Conservation (phyloP, 768 basidiomycete genomes). For the Lanmaoa pseudosensibilis region DNA sequence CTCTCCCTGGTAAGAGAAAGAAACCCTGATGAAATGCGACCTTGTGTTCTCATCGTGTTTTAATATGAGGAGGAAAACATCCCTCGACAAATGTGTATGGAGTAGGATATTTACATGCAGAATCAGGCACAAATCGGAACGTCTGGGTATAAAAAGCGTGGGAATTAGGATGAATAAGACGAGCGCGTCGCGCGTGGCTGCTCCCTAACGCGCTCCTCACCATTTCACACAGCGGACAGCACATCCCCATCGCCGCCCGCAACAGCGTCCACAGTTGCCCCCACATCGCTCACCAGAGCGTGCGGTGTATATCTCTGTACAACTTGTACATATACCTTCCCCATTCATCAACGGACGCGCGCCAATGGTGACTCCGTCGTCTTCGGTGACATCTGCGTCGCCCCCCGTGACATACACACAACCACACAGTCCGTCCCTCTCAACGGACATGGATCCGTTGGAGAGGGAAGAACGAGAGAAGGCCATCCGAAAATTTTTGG, state of each 20-base stretch:
- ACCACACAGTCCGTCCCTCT: slow-evolving; percentile 40
- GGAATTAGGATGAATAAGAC: slow-evolving; percentile 38
- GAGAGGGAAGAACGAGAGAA: slow-evolving; percentile 64
- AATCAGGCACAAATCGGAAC: slow-evolving; percentile 22
- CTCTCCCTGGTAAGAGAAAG: slow-evolving; percentile 7
- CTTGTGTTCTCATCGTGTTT: slow-evolving; percentile 18
- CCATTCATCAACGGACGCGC: slow-evolving; percentile 27
- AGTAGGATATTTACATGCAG: slow-evolving; percentile 16
- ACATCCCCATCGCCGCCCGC: slow-evolving; percentile 32
- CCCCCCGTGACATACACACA: slow-evolving; percentile 67
- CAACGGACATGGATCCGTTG: slow-evolving; percentile 39
- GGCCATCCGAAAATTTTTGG: slow-evolving; percentile 73
- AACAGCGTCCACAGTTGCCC: slow-evolving; percentile 28
- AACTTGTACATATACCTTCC: slow-evolving; percentile 17
- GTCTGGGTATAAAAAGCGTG: slow-evolving; percentile 31
- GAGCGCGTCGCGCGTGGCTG: slow-evolving; percentile 38
- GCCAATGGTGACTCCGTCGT: slow-evolving; percentile 76
- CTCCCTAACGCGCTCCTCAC: slow-evolving; percentile 41
- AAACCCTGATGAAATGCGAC: background rate
- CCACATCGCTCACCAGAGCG: slow-evolving; percentile 9
- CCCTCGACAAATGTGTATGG: slow-evolving; percentile 7
- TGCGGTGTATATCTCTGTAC: slow-evolving; percentile 18
- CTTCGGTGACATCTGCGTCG: slow-evolving; percentile 80
- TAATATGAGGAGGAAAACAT: slow-evolving; percentile 5
- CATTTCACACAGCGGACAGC: slow-evolving; percentile 40